Evolutionary conservation across 495 filamentous ascomycete species (phyloP), one percentile per base, ranked within the genome.

Genomic region (Astrothelium macrocarpum): DNA sequence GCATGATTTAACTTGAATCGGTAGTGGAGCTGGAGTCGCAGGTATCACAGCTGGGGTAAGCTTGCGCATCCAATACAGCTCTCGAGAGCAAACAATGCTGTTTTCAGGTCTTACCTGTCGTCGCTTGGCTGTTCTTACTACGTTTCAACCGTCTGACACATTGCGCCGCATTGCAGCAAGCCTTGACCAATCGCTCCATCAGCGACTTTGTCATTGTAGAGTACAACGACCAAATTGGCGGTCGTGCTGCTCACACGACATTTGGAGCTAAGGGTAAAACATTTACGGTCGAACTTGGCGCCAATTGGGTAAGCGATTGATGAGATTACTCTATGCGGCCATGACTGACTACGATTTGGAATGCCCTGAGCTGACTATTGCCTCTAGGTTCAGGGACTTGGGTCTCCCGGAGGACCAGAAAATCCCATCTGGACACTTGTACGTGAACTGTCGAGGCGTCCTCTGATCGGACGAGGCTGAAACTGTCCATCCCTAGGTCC

Each of bases 391-490:
- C 87, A 91, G 77, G 87, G 88, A 0, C 74, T 88, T 5, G 86
- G 82, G 1, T 79, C 76, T 3, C 65, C 72, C 28, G 78, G 75
- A 34, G 84, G 83, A 1, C 80, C 81, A 4, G 79, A 86, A 64
- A 91, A 91, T 62, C 88, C 88, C 0, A 82, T 90, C 60, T 90
- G 86, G 86, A 80, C 77, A 32, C 72, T 90, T 63, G 80, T 81
- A 71, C 26, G 73, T 34, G 53, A 26, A 53, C 26, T 53, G 25
- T 31, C 39, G 16, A 29, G 39, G 14, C 2, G 20, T 28, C n/a
- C 20, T 25, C 29, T 16, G 25, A 26, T 26, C 9, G 25, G 12
- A 16, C 25, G 49, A 56, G 18, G 49, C 49, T 56, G 25, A 56
- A 28, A 25, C 25, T 29, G 49, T 26, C 49, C 9, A 56, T 29